These are phyloP conservation scores for Talaromyces thailandensis DNA, from an alignment of 495 filamentous ascomycete species.

Conservation along the genomic window DNA sequence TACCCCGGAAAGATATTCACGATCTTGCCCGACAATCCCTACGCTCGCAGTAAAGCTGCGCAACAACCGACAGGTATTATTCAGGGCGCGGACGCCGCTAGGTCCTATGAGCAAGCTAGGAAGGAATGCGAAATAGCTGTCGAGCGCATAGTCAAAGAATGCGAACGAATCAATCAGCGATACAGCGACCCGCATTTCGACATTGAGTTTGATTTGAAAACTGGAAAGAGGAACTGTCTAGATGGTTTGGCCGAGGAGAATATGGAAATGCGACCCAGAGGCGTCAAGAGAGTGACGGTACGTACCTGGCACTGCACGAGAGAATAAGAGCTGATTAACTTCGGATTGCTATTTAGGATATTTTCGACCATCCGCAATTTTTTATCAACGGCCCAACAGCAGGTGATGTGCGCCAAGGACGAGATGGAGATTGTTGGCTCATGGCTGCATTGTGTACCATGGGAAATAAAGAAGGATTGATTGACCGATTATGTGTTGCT, in stretches of 20 bases:
- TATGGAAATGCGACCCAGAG: conserved; percentile 40
- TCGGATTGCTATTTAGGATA: conserved; percentile 41
- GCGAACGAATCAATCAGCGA: conserved; percentile 76
- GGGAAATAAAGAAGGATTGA: conserved; percentile 68
- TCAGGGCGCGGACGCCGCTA: conserved; percentile 46
- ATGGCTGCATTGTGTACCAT: conserved; percentile 80
- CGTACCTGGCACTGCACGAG: conserved; percentile 9
- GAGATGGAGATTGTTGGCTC: conserved; percentile 87
- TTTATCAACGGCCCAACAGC: conserved; percentile 76
- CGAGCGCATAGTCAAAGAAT: conserved; percentile 73
- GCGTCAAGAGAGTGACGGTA: conserved; percentile 57
- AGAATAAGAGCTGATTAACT: not conserved
- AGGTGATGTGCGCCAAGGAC: conserved; percentile 70
- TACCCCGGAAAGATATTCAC: conserved; percentile 53
- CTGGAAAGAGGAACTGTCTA: conserved; percentile 47
- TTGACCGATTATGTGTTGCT: conserved; percentile 77
- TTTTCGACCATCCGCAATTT: conserved; percentile 83
- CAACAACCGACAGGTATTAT: conserved; percentile 41
- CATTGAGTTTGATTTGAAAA: conserved; percentile 71
- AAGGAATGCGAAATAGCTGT: conserved; percentile 65
- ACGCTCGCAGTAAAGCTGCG: conserved; percentile 53
- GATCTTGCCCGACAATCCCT: conserved; percentile 64
- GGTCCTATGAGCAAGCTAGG: conserved; percentile 65
- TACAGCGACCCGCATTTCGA: conserved; percentile 88
- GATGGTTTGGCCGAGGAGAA: conserved; percentile 45